Evolutionary conservation across 371 early-diverging fungal genomes (phyloP), one percentile per base, ranked within the genome.

Genomic region (Amoeboaphelidium protococcarum): DNA sequence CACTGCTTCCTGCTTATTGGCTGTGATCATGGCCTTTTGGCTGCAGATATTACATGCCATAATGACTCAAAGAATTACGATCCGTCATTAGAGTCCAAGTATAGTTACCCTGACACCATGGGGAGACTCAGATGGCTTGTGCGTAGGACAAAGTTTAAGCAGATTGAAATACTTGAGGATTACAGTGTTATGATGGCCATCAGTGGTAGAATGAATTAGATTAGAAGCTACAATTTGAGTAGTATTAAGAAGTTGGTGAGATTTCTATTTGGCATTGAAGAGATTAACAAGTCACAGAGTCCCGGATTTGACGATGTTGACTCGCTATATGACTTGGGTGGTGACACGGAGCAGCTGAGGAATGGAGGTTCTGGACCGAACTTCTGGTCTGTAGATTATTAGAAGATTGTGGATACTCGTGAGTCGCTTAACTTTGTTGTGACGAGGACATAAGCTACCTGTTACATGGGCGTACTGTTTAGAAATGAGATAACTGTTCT

Each of bases 101-200:
- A n/a, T n/a, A n/a, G n/a, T n/a, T n/a, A n/a, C n/a, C n/a, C n/a
- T n/a, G n/a, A n/a, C n/a, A n/a, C n/a, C n/a, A n/a, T n/a, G n/a
- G n/a, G n/a, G n/a, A n/a, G n/a, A n/a, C n/a, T n/a, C n/a, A n/a
- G 10, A 40, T 40, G 40, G 10, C n/a, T n/a, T 10, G 64, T 71
- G 25, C 56, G 60, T 26, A 58, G 64, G 37, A 56, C 57, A 13
- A 58, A 64, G 10, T 71, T 71, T 62, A 53, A 52, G 41, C 68
- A 71, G 48, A 52, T 71, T 27, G 53, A 58, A 41, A 55, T 71
- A 19, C 48, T 71, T n/a, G 47, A 63, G 2, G 67, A 68, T 41
- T 71, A 64, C 48, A 62, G 64, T 24, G 61, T 65, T 0, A 53
- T 71, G 58, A 50, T 71, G 19, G 69, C 69, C 19, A 49, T 68